Percentiles rank a stretch among this genome's conserved stretches.
Conservation (phyloP, 352 stramenopile species). For the Phytophthora crassamura region DNA sequence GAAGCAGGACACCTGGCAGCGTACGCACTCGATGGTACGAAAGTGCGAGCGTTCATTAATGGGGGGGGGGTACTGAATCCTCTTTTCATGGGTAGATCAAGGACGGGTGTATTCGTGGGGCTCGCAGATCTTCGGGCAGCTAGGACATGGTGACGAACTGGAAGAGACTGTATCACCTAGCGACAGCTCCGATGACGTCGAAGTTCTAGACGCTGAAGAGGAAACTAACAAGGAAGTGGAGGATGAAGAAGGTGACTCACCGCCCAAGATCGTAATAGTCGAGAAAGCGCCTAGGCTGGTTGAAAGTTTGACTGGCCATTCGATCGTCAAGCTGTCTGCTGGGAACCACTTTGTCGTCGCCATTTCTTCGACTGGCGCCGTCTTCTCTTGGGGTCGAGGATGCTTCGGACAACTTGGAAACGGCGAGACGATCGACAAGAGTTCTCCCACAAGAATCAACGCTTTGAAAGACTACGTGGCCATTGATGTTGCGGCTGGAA, state of each 20-base stretch:
- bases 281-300: conserved; percentile 31
- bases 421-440: conserved; percentile 16
- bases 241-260: conserved; percentile 4
- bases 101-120: conserved; percentile 70
- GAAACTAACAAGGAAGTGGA: conserved; percentile 17
- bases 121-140: conserved; percentile 55
- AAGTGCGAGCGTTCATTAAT: neutral
- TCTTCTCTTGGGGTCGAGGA: conserved; percentile 70
- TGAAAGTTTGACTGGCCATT: conserved; percentile 18
- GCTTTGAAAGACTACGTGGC: conserved; percentile 36
- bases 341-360: conserved; percentile 76
- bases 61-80: neutral
- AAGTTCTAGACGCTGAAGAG: conserved; percentile 3
- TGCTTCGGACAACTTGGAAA: conserved; percentile 70
- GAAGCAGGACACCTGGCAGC: conserved; percentile 59
- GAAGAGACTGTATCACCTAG: neutral
- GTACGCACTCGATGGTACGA: conserved; percentile 64
- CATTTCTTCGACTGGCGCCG: conserved; percentile 38
- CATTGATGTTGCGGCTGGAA: conserved; percentile 56
- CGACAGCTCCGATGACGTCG: conserved; percentile 3
- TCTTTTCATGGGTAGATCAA: conserved; percentile 31
- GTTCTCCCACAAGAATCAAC: conserved; percentile 37
- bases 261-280: conserved; percentile 25
- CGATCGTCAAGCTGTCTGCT: conserved; percentile 51
- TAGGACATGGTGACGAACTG: conserved; percentile 49